Evolutionary conservation across 2,329 filamentous ascomycete genomes (phyloP), one percentile per base, ranked within the genome.

Genomic region (Monilinia vaccinii-corymbosi): DNA sequence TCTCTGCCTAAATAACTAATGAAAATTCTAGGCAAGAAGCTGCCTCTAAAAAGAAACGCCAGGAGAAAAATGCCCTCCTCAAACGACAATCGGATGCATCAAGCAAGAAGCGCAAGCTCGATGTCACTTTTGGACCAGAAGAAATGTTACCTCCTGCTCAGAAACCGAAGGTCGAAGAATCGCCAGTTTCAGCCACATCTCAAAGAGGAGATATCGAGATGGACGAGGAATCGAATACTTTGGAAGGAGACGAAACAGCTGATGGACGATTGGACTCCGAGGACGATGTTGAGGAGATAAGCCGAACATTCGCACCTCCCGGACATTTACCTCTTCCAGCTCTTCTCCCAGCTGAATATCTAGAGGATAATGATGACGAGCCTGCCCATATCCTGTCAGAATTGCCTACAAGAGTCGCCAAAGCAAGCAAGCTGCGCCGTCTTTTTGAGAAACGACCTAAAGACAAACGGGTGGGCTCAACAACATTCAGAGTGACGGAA

Each of bases 401-500:
- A 7, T 31, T 46, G 8, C 46, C 45, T 23, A 60, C 23, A 28
- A 62, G 56, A 31, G 62, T 61, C n/a, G 16, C 64, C 3, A 71
- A 66, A 61, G 70, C 69, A 47, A 70, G 56, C 13, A 71, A 67
- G 42, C 68, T 71, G 34, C 11, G 61, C 2, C 65, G 67, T 21
- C 60, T 66, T 14, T 62, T 63, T 38, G 64, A 68, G 36, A 70
- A 70, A 47, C 55, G 60, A 25, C 64, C 66, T 0, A 72, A 71
- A 52, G 71, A 72, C 59, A 56, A 56, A 21, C 62, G 63, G 6
- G 47, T 67, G 16, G 71, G 70, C 9, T 63, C 58, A 6, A 72
- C 71, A 10, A 72, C 66, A 31, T 71, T 67, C 59, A 61, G 68
- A 34, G 67, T 72, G 11, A 45, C 64, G 9, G 65, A 69, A 52